Evolutionary conservation across 768 basidiomycete genomes (phyloP).

Genomic region (Pleurotus cornucopiae): DNA sequence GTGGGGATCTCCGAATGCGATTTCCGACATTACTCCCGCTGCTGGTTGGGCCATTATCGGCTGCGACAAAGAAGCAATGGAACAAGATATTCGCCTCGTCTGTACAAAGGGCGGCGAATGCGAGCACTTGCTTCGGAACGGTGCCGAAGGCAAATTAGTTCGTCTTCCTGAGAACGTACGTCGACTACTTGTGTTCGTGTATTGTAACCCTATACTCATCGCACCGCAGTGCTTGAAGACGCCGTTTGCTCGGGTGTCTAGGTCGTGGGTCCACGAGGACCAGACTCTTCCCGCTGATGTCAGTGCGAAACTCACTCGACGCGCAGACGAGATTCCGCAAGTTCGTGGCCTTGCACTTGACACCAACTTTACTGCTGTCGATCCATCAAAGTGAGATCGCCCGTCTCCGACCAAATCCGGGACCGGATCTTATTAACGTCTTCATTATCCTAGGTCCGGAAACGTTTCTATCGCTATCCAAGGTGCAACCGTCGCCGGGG

Average conservation of each 20-base stretch:
- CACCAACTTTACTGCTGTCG: slow-evolving; percentile 30
- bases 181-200: slow-evolving; percentile 24
- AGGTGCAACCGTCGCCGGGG: slow-evolving; percentile 14
- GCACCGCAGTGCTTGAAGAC: slow-evolving; percentile 31
- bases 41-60: slow-evolving; percentile 2
- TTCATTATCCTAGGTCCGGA: not conserved
- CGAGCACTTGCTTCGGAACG: slow-evolving; percentile 32
- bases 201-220: slow-evolving; percentile 12
- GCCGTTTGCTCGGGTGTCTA: slow-evolving; percentile 37
- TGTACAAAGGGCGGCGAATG: slow-evolving; percentile 22
- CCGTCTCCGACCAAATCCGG: no score
- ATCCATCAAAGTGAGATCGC: slow-evolving; percentile 18
- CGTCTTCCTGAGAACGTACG: slow-evolving; percentile 48
- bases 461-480: slow-evolving; percentile 12
- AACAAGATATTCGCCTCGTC: slow-evolving; percentile 9
- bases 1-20: not conserved
- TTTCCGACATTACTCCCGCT: slow-evolving; percentile 1
- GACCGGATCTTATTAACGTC: not conserved
- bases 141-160: slow-evolving; percentile 45
- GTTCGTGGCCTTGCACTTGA: slow-evolving; percentile 40
- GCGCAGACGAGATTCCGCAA: slow-evolving; percentile 28
- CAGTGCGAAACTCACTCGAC: slow-evolving; percentile 20
- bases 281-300: slow-evolving; percentile 34
- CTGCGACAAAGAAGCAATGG: not conserved
- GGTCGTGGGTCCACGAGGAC: slow-evolving; percentile 35